Conservation (phyloP, 2,329 filamentous ascomycete genomes). For the Calonectria multiphialidica region DNA sequence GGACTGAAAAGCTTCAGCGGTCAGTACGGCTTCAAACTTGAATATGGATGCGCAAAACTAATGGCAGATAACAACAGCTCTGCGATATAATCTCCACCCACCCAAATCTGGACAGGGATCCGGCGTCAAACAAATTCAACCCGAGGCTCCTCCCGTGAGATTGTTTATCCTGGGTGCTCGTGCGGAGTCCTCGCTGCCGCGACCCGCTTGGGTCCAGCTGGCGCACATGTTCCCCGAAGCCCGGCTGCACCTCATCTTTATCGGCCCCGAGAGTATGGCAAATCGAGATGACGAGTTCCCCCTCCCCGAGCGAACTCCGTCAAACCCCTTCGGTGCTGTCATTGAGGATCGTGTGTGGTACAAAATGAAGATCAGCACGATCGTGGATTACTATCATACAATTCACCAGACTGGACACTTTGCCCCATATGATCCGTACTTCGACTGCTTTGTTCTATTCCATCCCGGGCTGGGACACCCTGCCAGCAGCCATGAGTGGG, state of each 20-base stretch:
- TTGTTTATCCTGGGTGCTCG: constrained; percentile 95
- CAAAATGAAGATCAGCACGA: constrained; percentile 96
- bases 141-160: constrained; percentile 88
- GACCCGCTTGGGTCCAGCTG: constrained; percentile 93
- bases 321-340: constrained; percentile 93
- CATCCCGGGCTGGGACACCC: constrained; percentile 97
- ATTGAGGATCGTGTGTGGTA: constrained; percentile 91
- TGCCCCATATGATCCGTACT: constrained; percentile 96
- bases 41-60: background rate
- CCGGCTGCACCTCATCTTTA: constrained; percentile 92
- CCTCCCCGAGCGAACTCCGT: constrained; percentile 83
- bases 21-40: constrained; percentile 58
- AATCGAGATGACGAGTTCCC: constrained; percentile 96
- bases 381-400: constrained; percentile 98
- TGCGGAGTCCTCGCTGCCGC: constrained; percentile 95
- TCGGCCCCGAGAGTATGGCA: constrained; percentile 95
- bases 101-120: constrained; percentile 81
- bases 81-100: constrained; percentile 94
- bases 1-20: constrained; percentile 94
- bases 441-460: constrained; percentile 97
- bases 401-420: constrained; percentile 93
- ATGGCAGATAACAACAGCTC: constrained; percentile 63
- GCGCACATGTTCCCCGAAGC: constrained; percentile 94
- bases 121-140: constrained; percentile 82
- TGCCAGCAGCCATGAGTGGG: constrained; percentile 93